Conservation (phyloP, 805 yeast species). For the Saccharomycopsis sp. region DNA sequence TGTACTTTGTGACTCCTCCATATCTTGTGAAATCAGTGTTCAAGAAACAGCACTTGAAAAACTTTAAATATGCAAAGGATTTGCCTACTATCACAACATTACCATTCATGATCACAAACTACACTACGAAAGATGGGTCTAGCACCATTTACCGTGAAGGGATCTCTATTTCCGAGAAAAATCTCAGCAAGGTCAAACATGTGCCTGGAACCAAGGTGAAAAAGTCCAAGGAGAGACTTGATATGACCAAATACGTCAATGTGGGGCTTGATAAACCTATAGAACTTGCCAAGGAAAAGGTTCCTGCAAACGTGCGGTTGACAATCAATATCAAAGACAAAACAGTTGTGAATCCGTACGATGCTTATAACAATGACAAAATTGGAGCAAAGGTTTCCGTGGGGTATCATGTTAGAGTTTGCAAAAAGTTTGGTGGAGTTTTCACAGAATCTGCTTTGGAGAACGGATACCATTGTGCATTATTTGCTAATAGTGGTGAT, state of each 20-base stretch:
- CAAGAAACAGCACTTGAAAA: constrained; percentile 36
- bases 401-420: constrained; percentile 72
- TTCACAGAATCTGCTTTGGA: constrained; percentile 64
- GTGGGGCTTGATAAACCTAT: constrained; percentile 58
- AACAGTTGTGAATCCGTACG: constrained; percentile 60
- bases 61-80: constrained; percentile 56
- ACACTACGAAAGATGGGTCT: constrained; percentile 30
- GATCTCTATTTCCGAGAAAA: constrained; percentile 22
- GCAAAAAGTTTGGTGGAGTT: constrained; percentile 49
- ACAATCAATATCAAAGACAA: constrained; percentile 62
- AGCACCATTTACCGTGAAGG: constrained; percentile 49
- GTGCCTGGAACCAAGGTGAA: constrained; percentile 25
- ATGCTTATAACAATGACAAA: constrained; percentile 52
- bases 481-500: constrained; percentile 64
- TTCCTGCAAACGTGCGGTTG: constrained; percentile 75
- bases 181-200: constrained; percentile 11
- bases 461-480: constrained; percentile 62
- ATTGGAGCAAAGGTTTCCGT: constrained; percentile 54
- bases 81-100: constrained; percentile 67
- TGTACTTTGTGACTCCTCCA: constrained; percentile 80
- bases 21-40: constrained; percentile 65
- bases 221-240: constrained; percentile 39
- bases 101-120: constrained; percentile 55
- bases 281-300: constrained; percentile 50
- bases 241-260: constrained; percentile 67